Conservation (phyloP, 2,329 filamentous ascomycete species). For the Hirsutella minnesotensis region DNA sequence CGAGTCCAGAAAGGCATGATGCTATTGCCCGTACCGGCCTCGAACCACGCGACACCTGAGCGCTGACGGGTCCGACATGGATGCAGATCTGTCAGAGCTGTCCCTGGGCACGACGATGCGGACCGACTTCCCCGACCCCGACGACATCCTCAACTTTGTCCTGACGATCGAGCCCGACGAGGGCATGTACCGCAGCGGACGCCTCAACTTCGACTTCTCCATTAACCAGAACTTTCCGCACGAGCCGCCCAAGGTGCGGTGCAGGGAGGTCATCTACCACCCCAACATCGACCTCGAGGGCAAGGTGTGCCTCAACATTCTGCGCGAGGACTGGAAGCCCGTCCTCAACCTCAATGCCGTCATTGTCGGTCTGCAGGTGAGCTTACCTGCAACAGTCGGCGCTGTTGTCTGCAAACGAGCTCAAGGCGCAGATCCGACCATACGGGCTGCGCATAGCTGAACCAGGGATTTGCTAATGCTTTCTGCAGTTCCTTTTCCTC, state of each 20-base stretch:
- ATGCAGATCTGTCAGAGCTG: constrained; percentile 66
- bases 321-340: constrained; percentile 98
- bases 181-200: constrained; percentile 75
- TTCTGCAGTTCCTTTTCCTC: constrained; percentile 86
- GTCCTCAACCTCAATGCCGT: constrained; percentile 94
- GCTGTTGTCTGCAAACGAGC: no score
- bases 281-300: constrained; percentile 97
- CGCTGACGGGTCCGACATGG: neutral
- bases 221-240: constrained; percentile 96
- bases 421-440: no score
- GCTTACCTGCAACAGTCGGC: neutral
- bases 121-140: constrained; percentile 68
- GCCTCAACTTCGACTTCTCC: constrained; percentile 80
- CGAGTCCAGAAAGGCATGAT: constrained; percentile 96
- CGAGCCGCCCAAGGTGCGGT: constrained; percentile 94
- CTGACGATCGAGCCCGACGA: constrained; percentile 78
- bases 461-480: neutral
- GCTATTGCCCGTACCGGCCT: neutral
- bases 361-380: constrained; percentile 80
- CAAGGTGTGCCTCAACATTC: constrained; percentile 94
- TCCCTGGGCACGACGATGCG: constrained; percentile 70
- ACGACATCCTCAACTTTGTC: constrained; percentile 77
- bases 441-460: no score
- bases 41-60: neutral
- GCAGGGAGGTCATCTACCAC: constrained; percentile 97